Evolutionary conservation across 73 alveolate genomes (phyloP).

Genomic region (Effrenium voratum): DNA sequence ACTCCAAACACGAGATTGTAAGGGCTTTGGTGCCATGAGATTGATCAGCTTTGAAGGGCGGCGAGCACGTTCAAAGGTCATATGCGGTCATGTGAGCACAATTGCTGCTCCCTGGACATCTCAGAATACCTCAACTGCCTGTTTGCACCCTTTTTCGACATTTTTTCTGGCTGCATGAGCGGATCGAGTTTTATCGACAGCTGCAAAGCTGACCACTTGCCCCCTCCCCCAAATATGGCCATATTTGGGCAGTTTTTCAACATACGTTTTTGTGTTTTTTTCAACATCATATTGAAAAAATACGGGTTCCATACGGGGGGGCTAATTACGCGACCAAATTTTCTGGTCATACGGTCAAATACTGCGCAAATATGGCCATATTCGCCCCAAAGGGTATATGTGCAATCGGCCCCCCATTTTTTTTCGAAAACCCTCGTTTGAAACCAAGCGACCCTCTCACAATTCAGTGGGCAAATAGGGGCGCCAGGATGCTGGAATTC

Average conservation of each 20-base stretch:
- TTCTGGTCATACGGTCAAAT: not conserved
- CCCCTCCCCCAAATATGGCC: not conserved
- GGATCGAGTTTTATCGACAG: too few species aligned
- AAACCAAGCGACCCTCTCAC: not conserved
- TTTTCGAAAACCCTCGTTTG: not conserved
- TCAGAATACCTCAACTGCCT: too few species aligned
- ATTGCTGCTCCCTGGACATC: too few species aligned
- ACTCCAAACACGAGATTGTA: too few species aligned
- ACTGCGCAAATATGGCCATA: not conserved
- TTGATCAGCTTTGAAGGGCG: too few species aligned
- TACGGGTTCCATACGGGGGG: not conserved
- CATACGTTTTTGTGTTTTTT: not conserved
- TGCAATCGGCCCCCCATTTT: not conserved
- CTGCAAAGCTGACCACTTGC: too few species aligned
- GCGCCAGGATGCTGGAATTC: not conserved
- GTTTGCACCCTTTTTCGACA: too few species aligned
- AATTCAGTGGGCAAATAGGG: not conserved
- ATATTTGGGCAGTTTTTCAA: not conserved
- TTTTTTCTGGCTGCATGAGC: too few species aligned
- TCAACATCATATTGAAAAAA: not conserved
- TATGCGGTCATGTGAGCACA: too few species aligned
- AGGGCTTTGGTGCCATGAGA: too few species aligned
- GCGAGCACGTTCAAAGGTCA: too few species aligned
- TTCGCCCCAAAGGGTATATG: not conserved
- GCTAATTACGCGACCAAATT: not conserved